These are phyloP conservation scores for Candida sp. DNA, from an alignment of 1,139 yeast genomes.

Conservation along the genomic window DNA sequence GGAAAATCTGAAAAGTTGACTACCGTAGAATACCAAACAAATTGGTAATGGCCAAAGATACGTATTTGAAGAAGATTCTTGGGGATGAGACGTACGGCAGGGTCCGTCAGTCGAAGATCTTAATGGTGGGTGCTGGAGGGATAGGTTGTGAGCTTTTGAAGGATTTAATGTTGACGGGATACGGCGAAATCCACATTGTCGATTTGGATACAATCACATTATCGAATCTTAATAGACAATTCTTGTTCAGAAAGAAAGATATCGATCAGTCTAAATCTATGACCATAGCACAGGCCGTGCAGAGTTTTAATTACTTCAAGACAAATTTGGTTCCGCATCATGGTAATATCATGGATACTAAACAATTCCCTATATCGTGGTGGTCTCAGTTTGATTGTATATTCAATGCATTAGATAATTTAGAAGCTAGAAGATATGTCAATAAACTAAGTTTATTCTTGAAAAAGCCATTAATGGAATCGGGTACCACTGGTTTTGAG, in stretches of 20 bases:
- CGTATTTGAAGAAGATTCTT: constrained; percentile 40
- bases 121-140: constrained; percentile 99
- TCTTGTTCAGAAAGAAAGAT: constrained; percentile 81
- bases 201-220: constrained; percentile 94
- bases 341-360: constrained; percentile 83
- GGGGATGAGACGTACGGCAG: constrained; percentile 33
- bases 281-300: constrained; percentile 82
- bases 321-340: constrained; percentile 77
- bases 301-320: constrained; percentile 64
- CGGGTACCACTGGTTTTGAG: constrained; percentile 92
- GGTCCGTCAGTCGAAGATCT: constrained; percentile 51
- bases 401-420: constrained; percentile 90
- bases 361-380: constrained; percentile 73
- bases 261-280: constrained; percentile 82
- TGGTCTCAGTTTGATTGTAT: constrained; percentile 75
- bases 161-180: constrained; percentile 77
- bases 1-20: neutral
- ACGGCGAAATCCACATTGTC: constrained; percentile 87
- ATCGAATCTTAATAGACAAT: constrained; percentile 90
- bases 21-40: neutral
- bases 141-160: constrained; percentile 95
- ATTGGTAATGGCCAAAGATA: constrained; percentile 35
- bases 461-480: constrained; percentile 77
- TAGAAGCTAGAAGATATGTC: constrained; percentile 89
- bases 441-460: constrained; percentile 78